Base-by-base conservation (phyloP, 768 basidiomycete genomes). In the Paxillus rubicundulus region DNA sequence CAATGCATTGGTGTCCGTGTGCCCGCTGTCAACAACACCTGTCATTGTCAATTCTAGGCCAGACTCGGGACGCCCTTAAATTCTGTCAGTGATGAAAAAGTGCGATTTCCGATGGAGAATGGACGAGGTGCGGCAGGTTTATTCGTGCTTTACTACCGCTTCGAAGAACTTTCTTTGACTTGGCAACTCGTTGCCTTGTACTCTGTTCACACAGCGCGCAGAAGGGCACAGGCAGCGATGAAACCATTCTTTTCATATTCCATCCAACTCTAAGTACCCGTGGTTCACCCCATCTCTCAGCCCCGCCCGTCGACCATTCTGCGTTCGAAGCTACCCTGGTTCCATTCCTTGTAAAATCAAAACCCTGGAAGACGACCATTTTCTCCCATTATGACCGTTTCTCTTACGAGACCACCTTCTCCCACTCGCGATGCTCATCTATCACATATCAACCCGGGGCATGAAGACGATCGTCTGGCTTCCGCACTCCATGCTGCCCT, bases 401-500 rank as follows among this genome's bases (percentile, higher is more conserved):
- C 66, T 24, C 59, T 69, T 33, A 65, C 69, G 40, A 65, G 72
- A 50, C 68, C 71, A 2, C 56, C 69, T n/a, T 69, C 69, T 46
- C 71, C 70, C 3, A 51, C 59, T 27, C 60, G 58, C 18, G 65
- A 65, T 14, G 52, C 42, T 28, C 46, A 38, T 13, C 28, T 9
- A 18, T 6, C 49, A 17, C 66, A 63, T 60, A 63, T 56, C 54
- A 60, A 21, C 27, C 38, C 64, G 59, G 59, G 46, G 49, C 63
- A 59, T 1, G 70, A 69, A 45, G 72, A 70, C 9, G 73, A 74
- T 53, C 58, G 61, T 51, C 63, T 72, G n/a, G 62, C 69, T 45
- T 61, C 71, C 56, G 69, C 72, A 32, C 72, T 74, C 48, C 72
- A 72, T 64, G 70, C 74, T 57, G 69, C 74, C 21, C 60, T 75